These are phyloP conservation scores for Penicillium chermesinum DNA, from an alignment of 495 filamentous ascomycete species.

Conservation along the genomic window DNA sequence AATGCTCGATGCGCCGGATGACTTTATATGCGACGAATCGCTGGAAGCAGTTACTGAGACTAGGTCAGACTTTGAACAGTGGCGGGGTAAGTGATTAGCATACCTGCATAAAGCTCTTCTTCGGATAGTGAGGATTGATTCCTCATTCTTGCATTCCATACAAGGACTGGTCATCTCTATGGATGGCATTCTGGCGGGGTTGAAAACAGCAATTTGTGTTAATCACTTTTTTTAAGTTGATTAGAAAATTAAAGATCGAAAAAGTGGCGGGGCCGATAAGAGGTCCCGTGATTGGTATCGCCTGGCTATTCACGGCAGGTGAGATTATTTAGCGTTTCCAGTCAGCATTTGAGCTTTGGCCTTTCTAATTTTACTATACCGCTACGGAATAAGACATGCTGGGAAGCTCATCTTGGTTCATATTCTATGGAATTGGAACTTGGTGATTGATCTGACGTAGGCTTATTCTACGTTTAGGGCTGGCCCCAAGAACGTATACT, in stretches of 20 bases:
- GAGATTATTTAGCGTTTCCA: too few relatives aligned
- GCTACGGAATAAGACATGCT: too few relatives aligned
- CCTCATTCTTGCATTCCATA: constrained; percentile 38
- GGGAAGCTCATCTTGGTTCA: too few relatives aligned
- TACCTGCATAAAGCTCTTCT: constrained; percentile 45
- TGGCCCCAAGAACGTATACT: too few relatives aligned
- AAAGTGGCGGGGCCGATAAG: not conserved
- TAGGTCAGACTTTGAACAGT: not conserved
- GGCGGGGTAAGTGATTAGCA: constrained; percentile 4
- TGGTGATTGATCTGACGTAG: too few relatives aligned
- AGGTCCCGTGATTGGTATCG: not conserved
- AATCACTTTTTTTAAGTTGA: too few relatives aligned
- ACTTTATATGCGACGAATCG: constrained; percentile 71
- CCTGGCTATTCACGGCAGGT: too few relatives aligned
- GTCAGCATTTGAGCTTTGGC: too few relatives aligned
- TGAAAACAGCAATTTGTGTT: too few relatives aligned
- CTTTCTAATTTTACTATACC: too few relatives aligned
- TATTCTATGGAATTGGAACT: too few relatives aligned
- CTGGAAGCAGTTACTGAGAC: constrained; percentile 64
- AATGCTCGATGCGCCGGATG: constrained; percentile 70
- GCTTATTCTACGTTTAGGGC: too few relatives aligned
- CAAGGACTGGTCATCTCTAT: constrained; percentile 32
- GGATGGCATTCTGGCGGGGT: constrained; percentile 34
- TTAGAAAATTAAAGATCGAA: not conserved
- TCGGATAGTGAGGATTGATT: constrained; percentile 37